These are phyloP conservation scores for Phyllosticta citriasiana DNA, from an alignment of 2,329 filamentous ascomycete species.

Conservation along the genomic window DNA sequence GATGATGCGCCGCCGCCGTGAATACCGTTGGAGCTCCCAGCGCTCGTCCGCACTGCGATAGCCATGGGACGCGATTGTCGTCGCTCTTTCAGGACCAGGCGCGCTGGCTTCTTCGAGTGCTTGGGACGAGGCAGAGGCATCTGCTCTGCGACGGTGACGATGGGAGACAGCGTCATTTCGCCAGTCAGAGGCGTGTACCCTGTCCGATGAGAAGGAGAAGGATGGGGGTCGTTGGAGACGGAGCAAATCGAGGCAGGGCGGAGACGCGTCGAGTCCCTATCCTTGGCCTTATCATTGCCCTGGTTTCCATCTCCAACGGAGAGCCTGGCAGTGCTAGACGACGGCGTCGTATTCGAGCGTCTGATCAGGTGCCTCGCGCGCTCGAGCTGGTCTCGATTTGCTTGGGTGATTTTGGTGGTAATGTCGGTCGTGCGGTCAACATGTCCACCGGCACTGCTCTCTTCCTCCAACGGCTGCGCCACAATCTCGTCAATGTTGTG, in stretches of 20 bases:
- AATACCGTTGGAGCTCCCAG: background rate
- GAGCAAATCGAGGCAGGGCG: background rate
- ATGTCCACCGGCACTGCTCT: slow-evolving; percentile 6
- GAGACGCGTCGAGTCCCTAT: background rate
- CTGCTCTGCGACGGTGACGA: slow-evolving; percentile 27
- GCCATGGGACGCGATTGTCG: background rate
- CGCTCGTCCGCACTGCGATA: slow-evolving; percentile 3
- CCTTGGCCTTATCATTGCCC: background rate
- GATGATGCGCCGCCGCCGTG: background rate
- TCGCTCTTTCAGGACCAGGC: slow-evolving; percentile 15
- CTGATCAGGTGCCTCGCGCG: background rate
- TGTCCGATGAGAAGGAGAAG: background rate
- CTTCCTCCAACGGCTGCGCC: slow-evolving; percentile 3
- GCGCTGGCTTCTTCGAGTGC: slow-evolving; percentile 16
- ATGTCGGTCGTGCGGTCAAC: background rate
- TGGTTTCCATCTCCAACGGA: background rate
- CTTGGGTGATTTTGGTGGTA: background rate
- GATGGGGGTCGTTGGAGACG: background rate
- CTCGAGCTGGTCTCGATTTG: background rate
- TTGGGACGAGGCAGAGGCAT: slow-evolving; percentile 13
- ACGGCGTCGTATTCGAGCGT: background rate
- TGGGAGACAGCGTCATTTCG: slow-evolving; percentile 17
- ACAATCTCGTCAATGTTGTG: slow-evolving; percentile 12
- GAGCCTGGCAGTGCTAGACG: background rate
- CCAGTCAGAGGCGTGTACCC: slow-evolving; percentile 11